Evolutionary conservation across 1,284 basidiomycete species (phyloP).

Genomic region (Apiotrichum brassicae): DNA sequence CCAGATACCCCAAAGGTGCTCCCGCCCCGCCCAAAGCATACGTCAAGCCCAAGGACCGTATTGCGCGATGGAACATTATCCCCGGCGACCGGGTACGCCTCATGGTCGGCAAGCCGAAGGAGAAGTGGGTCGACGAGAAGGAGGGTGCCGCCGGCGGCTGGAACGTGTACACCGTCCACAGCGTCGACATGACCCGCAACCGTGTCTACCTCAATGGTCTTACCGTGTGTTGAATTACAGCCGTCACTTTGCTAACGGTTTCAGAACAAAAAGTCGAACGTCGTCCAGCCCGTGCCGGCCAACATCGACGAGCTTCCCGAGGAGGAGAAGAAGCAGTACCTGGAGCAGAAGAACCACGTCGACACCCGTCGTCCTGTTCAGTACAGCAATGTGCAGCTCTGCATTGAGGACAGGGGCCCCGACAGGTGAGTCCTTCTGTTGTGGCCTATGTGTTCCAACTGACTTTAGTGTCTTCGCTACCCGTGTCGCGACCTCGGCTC

Average conservation of each 20-base stretch:
- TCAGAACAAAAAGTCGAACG: constrained; percentile 34
- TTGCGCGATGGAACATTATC: constrained; percentile 41
- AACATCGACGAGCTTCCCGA: constrained; percentile 24
- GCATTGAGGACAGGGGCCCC: constrained; percentile 25
- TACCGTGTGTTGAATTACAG: constrained; percentile 24
- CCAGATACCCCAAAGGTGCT: constrained; percentile 31
- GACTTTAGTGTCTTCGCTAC: constrained; percentile 33
- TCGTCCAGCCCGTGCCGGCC: constrained; percentile 25
- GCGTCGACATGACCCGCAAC: constrained; percentile 38
- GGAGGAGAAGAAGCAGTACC: constrained; percentile 21
- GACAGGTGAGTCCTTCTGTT: background rate
- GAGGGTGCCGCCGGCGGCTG: constrained; percentile 27
- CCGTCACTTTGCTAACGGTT: background rate
- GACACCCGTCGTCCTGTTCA: constrained; percentile 33
- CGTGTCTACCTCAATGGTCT: constrained; percentile 36
- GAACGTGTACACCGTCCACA: constrained; percentile 37
- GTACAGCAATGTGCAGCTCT: constrained; percentile 45
- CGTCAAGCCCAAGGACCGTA: constrained; percentile 31
- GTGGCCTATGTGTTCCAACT: background rate
- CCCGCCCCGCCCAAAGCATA: constrained; percentile 28
- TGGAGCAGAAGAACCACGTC: constrained; percentile 27
- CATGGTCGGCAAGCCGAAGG: constrained; percentile 32
- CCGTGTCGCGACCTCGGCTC: constrained; percentile 30
- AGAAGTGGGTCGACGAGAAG: constrained; percentile 35
- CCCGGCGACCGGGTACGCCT: constrained; percentile 43